Evolutionary conservation across 2,329 filamentous ascomycete genomes (phyloP), one percentile per base, ranked within the genome.

Genomic region (Botrytis fragariae): DNA sequence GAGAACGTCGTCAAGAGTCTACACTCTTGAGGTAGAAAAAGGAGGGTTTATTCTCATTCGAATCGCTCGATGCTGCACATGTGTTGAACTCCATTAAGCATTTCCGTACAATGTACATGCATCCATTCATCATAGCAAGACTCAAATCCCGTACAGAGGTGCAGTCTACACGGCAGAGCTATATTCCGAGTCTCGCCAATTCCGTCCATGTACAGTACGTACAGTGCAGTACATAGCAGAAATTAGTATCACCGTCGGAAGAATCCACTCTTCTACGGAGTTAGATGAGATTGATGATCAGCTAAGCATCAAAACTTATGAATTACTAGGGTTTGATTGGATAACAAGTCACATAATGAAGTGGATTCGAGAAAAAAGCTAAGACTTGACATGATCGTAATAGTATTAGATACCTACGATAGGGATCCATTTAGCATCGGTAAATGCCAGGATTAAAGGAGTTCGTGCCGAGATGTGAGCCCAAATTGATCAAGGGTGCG

Each of bases 401-500:
- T 61, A 29, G 59, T n/a, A 54, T 54, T n/a, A 54, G 32, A 37
- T n/a, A 9, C n/a, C n/a, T 57, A 18, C n/a, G 51, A 57, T 57
- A 57, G 32, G 16, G 64, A 54, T 25, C 45, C 45, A 67, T n/a
- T 39, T 39, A 54, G 45, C 35, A 32, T 64, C 69, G 60, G 60
- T 10, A 20, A 29, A 10, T 42, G 14, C 68, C n/a, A 61, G 68
- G 68, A 61, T 61, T 20, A n/a, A 39, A 61, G 68, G 60, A 65
- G 70, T 72, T 72, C 70, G 70, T 65, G 61, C 61, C 70, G 70
- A 65, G 62, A 72, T 64, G 44, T 65, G 48, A 70, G 39, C 68
- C 70, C 70, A 64, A 72, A 72, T 48, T 32, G 61, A 20, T 51
- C 69, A 54, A 42, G 69, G 57, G 51, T 64, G 6, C 42, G 57